A percentile compares a stretch with the other conserved stretches of the same genome.
phyloP scores from a whole-genome alignment of 305 asterid species.

The Fraxinus velutina region DNA sequence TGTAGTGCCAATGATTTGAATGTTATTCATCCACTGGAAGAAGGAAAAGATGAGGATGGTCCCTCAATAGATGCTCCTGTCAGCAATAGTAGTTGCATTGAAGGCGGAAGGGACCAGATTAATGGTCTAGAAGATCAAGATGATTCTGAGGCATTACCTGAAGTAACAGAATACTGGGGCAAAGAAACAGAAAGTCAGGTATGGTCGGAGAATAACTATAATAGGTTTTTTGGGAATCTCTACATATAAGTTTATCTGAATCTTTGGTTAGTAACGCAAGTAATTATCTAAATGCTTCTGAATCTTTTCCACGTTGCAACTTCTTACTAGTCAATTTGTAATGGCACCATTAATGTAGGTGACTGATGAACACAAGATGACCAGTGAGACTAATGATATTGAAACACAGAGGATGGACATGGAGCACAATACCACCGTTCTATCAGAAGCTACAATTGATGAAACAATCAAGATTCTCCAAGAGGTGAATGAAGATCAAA shows the following conservation, averaged over 20 bases:
- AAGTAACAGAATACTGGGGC: constrained; percentile 14
- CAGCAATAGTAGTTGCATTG: background rate
- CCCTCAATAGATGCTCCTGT: background rate
- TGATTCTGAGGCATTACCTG: constrained; percentile 11
- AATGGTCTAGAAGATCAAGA: constrained; percentile 13
- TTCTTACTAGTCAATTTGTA: background rate
- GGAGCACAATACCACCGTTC: constrained; percentile 3
- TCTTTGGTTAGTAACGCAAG: background rate
- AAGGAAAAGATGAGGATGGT: background rate
- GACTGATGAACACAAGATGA: constrained; percentile 10
- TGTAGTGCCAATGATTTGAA: background rate
- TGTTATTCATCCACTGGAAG: background rate
- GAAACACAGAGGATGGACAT: constrained; percentile 10
- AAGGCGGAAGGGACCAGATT: background rate
- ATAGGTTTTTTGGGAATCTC: background rate
- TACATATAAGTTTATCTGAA: background rate
- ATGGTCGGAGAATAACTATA: constrained; percentile 8
- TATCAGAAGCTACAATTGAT: constrained; percentile 22
- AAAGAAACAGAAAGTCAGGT: constrained; percentile 22
- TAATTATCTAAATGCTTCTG: constrained; percentile 1
- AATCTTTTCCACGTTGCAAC: background rate
- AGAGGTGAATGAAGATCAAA: constrained; percentile 18
- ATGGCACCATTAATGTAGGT: background rate
- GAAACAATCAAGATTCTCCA: constrained; percentile 3
- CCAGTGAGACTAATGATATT: constrained; percentile 9